A percentile compares a stretch with the other conserved stretches of the same genome.
Evolutionary conservation across 306 rosid species (phyloP).

Genomic region (Sophora flavescens): DNA sequence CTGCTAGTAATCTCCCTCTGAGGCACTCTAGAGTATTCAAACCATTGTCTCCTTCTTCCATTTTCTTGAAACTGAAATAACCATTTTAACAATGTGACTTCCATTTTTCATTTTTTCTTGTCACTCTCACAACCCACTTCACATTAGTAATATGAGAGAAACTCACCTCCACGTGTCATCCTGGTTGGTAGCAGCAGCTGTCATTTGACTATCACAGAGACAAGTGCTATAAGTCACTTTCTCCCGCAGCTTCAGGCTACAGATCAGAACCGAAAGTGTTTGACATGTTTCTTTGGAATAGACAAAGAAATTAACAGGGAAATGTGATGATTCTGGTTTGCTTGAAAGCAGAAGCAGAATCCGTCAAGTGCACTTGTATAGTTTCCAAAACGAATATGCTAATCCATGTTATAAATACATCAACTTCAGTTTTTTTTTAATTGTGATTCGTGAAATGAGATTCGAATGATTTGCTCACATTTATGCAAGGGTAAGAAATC

Average conservation of each 20-base stretch:
- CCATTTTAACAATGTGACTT: conserved; percentile 37
- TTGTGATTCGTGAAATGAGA: too few species aligned
- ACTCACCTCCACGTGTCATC: conserved; percentile 56
- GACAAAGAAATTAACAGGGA: background rate
- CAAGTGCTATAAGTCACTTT: background rate
- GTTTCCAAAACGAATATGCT: background rate
- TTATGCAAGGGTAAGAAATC: too few species aligned
- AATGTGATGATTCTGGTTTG: background rate
- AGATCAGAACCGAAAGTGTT: background rate
- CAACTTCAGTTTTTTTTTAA: too few species aligned
- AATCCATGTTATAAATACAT: background rate
- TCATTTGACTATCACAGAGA: conserved; percentile 41
- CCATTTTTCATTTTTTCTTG: background rate
- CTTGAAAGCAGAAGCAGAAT: background rate
- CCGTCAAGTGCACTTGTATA: background rate
- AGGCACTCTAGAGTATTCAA: conserved; percentile 67
- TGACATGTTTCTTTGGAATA: background rate
- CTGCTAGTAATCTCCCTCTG: conserved; percentile 79
- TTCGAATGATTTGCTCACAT: too few species aligned
- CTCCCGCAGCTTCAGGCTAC: background rate
- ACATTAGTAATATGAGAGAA: conserved; percentile 11
- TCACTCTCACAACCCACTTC: background rate
- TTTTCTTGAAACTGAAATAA: conserved; percentile 52
- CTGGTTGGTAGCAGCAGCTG: conserved; percentile 38
- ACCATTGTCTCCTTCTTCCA: conserved; percentile 57